Conservation (phyloP, 1,284 basidiomycete species). For the Rhodotorula sp. region DNA sequence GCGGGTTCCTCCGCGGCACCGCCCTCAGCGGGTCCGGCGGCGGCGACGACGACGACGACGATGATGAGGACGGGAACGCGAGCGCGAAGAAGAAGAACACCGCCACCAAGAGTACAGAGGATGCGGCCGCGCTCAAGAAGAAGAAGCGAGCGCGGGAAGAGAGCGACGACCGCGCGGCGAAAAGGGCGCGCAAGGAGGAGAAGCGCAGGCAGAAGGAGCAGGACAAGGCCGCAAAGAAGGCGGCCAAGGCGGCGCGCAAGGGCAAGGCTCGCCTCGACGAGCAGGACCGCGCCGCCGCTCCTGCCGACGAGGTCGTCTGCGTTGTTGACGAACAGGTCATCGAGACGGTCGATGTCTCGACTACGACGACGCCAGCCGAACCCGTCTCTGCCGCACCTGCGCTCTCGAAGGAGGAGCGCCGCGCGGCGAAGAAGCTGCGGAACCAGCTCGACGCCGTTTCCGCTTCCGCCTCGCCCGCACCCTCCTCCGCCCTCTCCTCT, state of each 20-base stretch:
- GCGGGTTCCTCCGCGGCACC: slow-evolving; percentile 71
- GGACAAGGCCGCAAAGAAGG: slow-evolving; percentile 7
- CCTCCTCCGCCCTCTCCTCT: not conserved
- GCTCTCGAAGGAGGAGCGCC: slow-evolving; percentile 12
- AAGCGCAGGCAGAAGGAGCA: slow-evolving; percentile 11
- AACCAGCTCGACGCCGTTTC: slow-evolving; percentile 1
- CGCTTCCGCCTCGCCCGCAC: not conserved
- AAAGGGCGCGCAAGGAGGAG: slow-evolving; percentile 1
- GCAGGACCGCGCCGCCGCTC: not conserved
- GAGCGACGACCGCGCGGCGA: not conserved
- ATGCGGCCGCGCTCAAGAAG: not conserved
- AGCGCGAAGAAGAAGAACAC: slow-evolving; percentile 2
- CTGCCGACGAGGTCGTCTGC: not conserved
- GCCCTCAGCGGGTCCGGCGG: slow-evolving; percentile 12
- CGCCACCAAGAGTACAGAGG: not conserved
- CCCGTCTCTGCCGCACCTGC: not conserved
- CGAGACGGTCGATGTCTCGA: not conserved
- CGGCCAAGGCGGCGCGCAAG: slow-evolving; percentile 15
- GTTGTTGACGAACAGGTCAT: not conserved
- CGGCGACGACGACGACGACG: slow-evolving; percentile 2
- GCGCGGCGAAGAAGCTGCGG: slow-evolving; percentile 8
- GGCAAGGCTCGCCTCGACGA: slow-evolving; percentile 4
- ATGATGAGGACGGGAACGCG: not conserved
- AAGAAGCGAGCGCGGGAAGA: slow-evolving; percentile 14
- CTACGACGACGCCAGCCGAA: not conserved